Evolutionary conservation across 371 early-diverging fungal genomes (phyloP).

Genomic region (Mucor mucedo): DNA sequence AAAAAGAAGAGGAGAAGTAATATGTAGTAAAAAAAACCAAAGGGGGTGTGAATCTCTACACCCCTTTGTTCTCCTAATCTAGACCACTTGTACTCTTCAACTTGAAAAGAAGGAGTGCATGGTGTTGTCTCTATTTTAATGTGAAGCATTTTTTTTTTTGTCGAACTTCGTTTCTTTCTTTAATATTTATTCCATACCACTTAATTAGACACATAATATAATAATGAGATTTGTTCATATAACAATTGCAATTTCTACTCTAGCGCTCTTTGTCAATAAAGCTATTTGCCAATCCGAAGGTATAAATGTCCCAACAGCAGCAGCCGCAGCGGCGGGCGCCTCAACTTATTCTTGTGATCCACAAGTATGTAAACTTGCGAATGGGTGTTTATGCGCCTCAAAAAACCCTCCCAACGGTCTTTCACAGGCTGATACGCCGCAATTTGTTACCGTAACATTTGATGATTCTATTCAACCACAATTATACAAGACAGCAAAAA

Average conservation of each 20-base stretch:
- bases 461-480: slow-evolving; percentile 72
- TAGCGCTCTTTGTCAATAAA: not conserved
- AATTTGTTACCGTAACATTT: slow-evolving; percentile 74
- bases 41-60: not conserved
- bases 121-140: slow-evolving; percentile 1
- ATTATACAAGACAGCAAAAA: slow-evolving; percentile 37
- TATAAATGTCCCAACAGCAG: slow-evolving; percentile 9
- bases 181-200: not conserved
- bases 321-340: slow-evolving; percentile 8
- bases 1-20: not conserved
- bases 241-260: slow-evolving; percentile 7
- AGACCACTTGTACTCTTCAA: not conserved
- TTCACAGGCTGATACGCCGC: slow-evolving; percentile 64
- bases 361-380: slow-evolving; percentile 56
- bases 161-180: slow-evolving; percentile 2
- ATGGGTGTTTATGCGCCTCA: slow-evolving; percentile 71
- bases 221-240: slow-evolving; percentile 12
- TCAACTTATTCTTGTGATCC: slow-evolving; percentile 63
- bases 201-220: not conserved
- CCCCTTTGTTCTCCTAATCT: slow-evolving; percentile 9
- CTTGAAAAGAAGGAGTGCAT: slow-evolving; percentile 7
- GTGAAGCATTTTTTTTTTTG: not conserved
- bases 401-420: slow-evolving; percentile 63
- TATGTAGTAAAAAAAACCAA: slow-evolving; percentile 1
- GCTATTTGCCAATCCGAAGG: slow-evolving; percentile 32